phyloP scores from a whole-genome alignment of 2,329 filamentous ascomycete genomes.

The Neonectria ditissima region DNA sequence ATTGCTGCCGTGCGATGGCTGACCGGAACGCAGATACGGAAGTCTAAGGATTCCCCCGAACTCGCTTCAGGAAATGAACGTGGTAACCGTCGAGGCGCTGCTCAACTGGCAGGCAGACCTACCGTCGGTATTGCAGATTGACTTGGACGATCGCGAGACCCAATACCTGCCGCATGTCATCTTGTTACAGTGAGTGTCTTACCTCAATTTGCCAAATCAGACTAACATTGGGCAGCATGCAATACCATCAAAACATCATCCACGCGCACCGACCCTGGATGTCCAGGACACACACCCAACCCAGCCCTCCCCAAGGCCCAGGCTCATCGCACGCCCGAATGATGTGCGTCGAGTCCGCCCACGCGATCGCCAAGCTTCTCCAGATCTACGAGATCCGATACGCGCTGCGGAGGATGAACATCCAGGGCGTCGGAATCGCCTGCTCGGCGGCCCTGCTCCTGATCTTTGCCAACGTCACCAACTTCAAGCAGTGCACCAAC shows the following conservation, averaged over 20 bases:
- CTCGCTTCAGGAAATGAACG: constrained; percentile 36
- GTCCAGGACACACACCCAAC: constrained; percentile 40
- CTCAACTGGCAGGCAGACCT: constrained; percentile 39
- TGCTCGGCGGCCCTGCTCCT: constrained; percentile 28
- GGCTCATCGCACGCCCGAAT: constrained; percentile 39
- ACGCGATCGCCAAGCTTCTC: constrained; percentile 33
- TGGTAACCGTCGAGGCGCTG: constrained; percentile 31
- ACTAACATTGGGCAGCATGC: constrained; percentile 35
- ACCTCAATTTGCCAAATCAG: no score
- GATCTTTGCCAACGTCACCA: constrained; percentile 38
- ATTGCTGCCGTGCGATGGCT: not conserved
- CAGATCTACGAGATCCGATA: constrained; percentile 34
- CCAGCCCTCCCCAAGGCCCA: constrained; percentile 37
- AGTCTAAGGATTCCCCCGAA: constrained; percentile 30
- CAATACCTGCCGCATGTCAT: constrained; percentile 41
- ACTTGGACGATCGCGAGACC: constrained; percentile 31
- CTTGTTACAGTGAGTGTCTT: constrained; percentile 35
- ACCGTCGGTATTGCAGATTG: constrained; percentile 31
- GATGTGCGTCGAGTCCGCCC: constrained; percentile 41
- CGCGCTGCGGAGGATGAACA: constrained; percentile 35
- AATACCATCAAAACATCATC: constrained; percentile 45
- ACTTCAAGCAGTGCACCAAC: constrained; percentile 26
- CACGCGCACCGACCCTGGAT: constrained; percentile 44
- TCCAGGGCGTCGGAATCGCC: constrained; percentile 34
- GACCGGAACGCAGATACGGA: constrained; percentile 32